Percentiles rank a stretch among this genome's conserved stretches.
Evolutionary conservation across 2,329 filamentous ascomycete genomes (phyloP).

Genomic region (Xylaria sp.): DNA sequence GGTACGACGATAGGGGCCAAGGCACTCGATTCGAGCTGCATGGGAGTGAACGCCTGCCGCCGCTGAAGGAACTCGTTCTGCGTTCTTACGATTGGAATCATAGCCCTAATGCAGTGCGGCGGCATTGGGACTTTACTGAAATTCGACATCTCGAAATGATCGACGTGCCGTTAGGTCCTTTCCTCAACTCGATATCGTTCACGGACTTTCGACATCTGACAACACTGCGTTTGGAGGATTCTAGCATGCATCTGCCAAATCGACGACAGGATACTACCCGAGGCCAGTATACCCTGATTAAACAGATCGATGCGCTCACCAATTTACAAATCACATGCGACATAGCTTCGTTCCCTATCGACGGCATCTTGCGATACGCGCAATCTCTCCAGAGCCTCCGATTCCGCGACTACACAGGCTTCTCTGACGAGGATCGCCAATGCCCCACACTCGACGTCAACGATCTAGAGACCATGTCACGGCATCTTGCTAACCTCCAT

Average conservation of each 20-base stretch:
- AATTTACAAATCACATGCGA: constrained; percentile 50
- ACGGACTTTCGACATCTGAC: constrained; percentile 45
- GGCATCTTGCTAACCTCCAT: constrained; percentile 42
- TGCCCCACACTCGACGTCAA: constrained; percentile 49
- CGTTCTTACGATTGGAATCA: constrained; percentile 59
- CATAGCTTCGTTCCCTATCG: constrained; percentile 47
- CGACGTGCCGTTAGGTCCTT: constrained; percentile 52
- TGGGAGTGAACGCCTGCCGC: constrained; percentile 49
- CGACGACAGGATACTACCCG: constrained; percentile 48
- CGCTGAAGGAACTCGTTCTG: constrained; percentile 49
- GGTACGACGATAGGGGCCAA: constrained; percentile 52
- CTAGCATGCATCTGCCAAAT: constrained; percentile 48
- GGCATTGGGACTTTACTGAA: constrained; percentile 55
- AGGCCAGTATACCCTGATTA: constrained; percentile 47
- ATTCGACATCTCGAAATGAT: constrained; percentile 49
- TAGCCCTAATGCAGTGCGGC: constrained; percentile 42
- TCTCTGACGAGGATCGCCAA: constrained; percentile 48
- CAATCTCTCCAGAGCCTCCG: constrained; percentile 46
- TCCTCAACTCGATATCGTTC: constrained; percentile 50
- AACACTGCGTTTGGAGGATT: constrained; percentile 52
- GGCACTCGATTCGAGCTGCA: constrained; percentile 52
- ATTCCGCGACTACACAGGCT: constrained; percentile 54
- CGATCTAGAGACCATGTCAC: constrained; percentile 45
- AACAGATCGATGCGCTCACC: constrained; percentile 46
- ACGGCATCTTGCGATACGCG: constrained; percentile 48